Base-by-base conservation (phyloP, 2,329 filamentous ascomycete genomes). In the Chaetomium olivaceum region DNA sequence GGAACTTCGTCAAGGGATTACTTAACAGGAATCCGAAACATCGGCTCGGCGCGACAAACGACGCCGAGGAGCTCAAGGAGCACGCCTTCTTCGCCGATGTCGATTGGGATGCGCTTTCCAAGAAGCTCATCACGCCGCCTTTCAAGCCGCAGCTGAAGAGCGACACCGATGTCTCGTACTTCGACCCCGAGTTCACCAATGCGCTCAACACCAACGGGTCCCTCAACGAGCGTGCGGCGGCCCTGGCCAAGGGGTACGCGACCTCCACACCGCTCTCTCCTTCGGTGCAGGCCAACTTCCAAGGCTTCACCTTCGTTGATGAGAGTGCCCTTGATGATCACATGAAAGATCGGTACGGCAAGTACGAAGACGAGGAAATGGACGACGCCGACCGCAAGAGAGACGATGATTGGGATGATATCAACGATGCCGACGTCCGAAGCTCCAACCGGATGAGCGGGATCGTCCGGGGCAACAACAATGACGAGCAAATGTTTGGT, bases 301-400 rank as follows among this genome's bases (percentile, higher is more conserved):
- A 95, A 74, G 95, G 95, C 39, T 99, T 99, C 78, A 99, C 95
- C 0, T 99, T 96, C 77, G 95, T 98, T n/a, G 95, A 98, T 73
- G 94, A 98, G 80, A 97, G 92, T 74, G 91, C 92, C 1, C 89
- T 99, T 63, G 93, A 98, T 61, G 92, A 94, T 69, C 89, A 95
- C 70, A 93, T 92, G 87, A 79, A 80, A 64, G 82, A 82, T 67
- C 79, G 81, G 59, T 73, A 75, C 62, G 74, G 80, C 62, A 80
- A 71, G 52, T 70, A 83, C 60, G 82, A 86, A 57, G 81, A 84
- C 59, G 86, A 89, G 68, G 83, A 87, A 27, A 88, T 88, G 86
- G 82, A 85, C 64, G 85, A 89, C 68, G 81, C 79, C 46, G 77
- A 74, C 46, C 71, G 78, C 62, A 74, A 64, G 70, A 74, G 70